Conservation (phyloP, 106 monocot genomes). For the Dendrobium huoshanense region DNA sequence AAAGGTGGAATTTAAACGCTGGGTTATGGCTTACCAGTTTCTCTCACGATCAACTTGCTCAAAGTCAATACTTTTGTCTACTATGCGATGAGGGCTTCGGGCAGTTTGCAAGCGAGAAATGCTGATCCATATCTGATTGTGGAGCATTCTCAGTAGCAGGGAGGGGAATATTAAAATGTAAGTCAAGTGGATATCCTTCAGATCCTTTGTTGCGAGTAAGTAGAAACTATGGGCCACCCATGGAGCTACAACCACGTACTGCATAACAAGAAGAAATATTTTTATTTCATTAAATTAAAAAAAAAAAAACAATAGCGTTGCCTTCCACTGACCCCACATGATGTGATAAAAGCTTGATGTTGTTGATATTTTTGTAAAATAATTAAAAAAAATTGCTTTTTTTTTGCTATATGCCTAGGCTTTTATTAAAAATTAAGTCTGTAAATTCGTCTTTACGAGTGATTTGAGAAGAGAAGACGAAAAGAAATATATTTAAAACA, state of each 20-base stretch:
- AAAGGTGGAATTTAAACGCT: too few species aligned
- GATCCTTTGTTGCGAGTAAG: constrained; percentile 11
- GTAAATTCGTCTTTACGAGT: too few species aligned
- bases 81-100: constrained; percentile 43
- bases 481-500: too few species aligned
- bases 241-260: constrained; percentile 60
- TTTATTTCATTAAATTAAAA: too few species aligned
- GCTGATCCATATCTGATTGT: constrained; percentile 63
- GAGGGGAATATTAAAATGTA: constrained; percentile 14
- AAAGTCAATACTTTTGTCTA: constrained; percentile 53
- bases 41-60: constrained; percentile 71
- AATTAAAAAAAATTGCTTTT: too few species aligned
- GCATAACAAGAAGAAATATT: not conserved
- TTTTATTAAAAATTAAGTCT: too few species aligned
- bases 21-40: constrained; percentile 30
- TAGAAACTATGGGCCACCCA: constrained; percentile 30
- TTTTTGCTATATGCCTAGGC: too few species aligned
- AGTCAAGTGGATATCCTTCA: not conserved
- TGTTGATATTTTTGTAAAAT: too few species aligned
- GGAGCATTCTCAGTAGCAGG: constrained; percentile 21
- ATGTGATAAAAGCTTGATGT: too few species aligned
- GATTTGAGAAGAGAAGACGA: too few species aligned
- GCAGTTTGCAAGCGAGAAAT: constrained; percentile 49
- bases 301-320: too few species aligned
- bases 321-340: too few species aligned